Evolutionary conservation across 257 asterid genomes (phyloP).

Genomic region (Solanum piurae): DNA sequence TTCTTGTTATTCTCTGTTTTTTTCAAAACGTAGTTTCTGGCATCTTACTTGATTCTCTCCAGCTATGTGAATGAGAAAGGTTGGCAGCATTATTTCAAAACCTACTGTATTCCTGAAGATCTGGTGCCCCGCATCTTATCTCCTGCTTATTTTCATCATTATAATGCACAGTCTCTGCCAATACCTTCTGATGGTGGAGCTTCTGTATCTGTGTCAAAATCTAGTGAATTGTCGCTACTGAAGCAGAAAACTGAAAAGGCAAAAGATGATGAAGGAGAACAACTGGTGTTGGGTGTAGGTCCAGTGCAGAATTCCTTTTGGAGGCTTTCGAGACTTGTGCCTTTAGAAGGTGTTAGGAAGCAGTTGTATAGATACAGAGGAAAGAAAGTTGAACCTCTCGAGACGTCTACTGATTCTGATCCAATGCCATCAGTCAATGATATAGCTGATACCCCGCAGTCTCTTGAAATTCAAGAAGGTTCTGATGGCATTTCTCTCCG

Average conservation of each 20-base stretch:
- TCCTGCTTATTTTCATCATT: slow-evolving; percentile 99
- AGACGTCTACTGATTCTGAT: slow-evolving; percentile 45
- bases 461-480: slow-evolving; percentile 95
- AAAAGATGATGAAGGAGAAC: slow-evolving; percentile 71
- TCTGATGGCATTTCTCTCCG: slow-evolving; percentile 93
- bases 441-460: slow-evolving; percentile 55
- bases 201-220: slow-evolving; percentile 30
- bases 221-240: slow-evolving; percentile 20
- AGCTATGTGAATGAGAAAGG: slow-evolving; percentile 89
- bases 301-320: slow-evolving; percentile 93
- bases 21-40: neutral
- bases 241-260: slow-evolving; percentile 43
- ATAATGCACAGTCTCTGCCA: slow-evolving; percentile 40
- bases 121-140: slow-evolving; percentile 95
- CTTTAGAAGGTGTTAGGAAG: slow-evolving; percentile 72
- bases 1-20: neutral
- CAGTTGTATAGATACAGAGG: slow-evolving; percentile 47
- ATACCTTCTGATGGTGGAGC: slow-evolving; percentile 31
- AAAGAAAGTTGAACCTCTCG: slow-evolving; percentile 38
- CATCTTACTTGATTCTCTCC: slow-evolving; percentile 15
- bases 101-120: slow-evolving; percentile 98
- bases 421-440: slow-evolving; percentile 53
- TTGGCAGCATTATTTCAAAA: slow-evolving; percentile 82
- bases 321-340: slow-evolving; percentile 97
- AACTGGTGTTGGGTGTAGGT: slow-evolving; percentile 92